phyloP scores from a whole-genome alignment of 495 filamentous ascomycete species.

The Aspergillus taichungensis region DNA sequence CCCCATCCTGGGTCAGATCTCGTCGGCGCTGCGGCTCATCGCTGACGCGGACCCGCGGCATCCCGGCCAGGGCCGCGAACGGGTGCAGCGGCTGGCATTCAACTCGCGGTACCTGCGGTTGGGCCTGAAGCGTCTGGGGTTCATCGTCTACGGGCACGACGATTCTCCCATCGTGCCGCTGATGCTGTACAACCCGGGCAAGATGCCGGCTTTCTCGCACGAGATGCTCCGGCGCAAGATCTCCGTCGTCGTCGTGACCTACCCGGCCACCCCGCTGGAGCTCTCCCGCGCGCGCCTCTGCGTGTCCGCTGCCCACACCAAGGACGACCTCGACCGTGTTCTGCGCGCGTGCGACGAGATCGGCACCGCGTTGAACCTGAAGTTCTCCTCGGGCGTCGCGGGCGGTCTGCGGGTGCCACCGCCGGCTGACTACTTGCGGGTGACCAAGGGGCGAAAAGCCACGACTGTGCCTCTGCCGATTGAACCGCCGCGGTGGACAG shows the following conservation, averaged over 20 bases:
- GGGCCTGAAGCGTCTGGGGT: slow-evolving; percentile 79
- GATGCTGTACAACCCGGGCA: slow-evolving; percentile 80
- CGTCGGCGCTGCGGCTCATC: slow-evolving; percentile 67
- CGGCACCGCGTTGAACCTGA: slow-evolving; percentile 72
- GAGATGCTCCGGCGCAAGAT: slow-evolving; percentile 91
- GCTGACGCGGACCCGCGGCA: slow-evolving; percentile 54
- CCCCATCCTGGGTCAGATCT: slow-evolving; percentile 73
- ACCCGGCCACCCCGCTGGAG: slow-evolving; percentile 82
- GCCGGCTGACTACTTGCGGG: slow-evolving; percentile 38
- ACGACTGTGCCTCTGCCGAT: neutral
- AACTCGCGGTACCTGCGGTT: slow-evolving; percentile 88
- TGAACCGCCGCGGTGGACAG: slow-evolving; percentile 26
- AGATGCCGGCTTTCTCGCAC: slow-evolving; percentile 86
- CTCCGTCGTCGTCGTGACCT: slow-evolving; percentile 87
- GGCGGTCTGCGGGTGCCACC: slow-evolving; percentile 60
- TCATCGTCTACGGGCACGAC: slow-evolving; percentile 84
- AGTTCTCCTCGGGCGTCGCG: slow-evolving; percentile 78
- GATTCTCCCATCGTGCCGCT: slow-evolving; percentile 87
- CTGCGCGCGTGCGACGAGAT: slow-evolving; percentile 77
- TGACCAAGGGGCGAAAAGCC: slow-evolving; percentile 3
- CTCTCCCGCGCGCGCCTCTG: slow-evolving; percentile 81
- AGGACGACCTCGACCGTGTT: slow-evolving; percentile 80
- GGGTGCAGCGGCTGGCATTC: slow-evolving; percentile 82
- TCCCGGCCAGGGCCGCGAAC: slow-evolving; percentile 76
- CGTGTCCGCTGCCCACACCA: slow-evolving; percentile 81